These are phyloP conservation scores for Orbilia javanica DNA, from an alignment of 2,329 filamentous ascomycete species.

Conservation along the genomic window DNA sequence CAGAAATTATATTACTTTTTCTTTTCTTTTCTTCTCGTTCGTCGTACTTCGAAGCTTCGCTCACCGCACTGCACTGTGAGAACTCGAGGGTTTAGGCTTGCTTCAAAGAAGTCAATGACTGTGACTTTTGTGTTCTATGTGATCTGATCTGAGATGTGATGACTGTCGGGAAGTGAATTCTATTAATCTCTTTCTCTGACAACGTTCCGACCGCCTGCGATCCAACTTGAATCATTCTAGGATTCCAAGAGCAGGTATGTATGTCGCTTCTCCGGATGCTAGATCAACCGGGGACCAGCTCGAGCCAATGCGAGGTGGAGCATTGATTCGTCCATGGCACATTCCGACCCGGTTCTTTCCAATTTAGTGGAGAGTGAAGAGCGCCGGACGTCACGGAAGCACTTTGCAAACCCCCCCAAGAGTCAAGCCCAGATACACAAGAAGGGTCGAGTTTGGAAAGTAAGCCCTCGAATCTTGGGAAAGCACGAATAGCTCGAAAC, in stretches of 20 bases:
- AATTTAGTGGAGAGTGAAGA: conserved; percentile 46
- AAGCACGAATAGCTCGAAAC: conserved; percentile 34
- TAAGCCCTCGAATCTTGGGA: neutral
- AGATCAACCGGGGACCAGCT: conserved; percentile 36
- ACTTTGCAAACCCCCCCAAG: neutral
- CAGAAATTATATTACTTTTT: neutral
- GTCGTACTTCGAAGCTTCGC: conserved; percentile 21
- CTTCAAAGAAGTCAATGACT: neutral
- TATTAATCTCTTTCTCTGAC: conserved; percentile 10
- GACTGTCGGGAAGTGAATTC: neutral
- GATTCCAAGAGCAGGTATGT: too few relatives aligned
- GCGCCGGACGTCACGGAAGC: conserved; percentile 38
- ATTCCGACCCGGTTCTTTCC: conserved; percentile 38
- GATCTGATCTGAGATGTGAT: neutral
- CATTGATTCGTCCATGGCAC: conserved; percentile 48
- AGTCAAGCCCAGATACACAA: conserved; percentile 29
- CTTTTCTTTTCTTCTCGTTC: conserved; percentile 3
- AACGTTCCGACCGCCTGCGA: conserved; percentile 27
- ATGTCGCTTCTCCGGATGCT: conserved; percentile 16
- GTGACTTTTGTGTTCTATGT: neutral
- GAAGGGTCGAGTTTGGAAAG: neutral
- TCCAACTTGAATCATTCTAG: conserved; percentile 42
- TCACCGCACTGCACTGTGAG: too few relatives aligned
- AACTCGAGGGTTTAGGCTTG: neutral
- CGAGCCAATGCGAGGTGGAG: conserved; percentile 4